phyloP scores from a whole-genome alignment of 2,329 filamentous ascomycete species.

The Didymella pomorum region DNA sequence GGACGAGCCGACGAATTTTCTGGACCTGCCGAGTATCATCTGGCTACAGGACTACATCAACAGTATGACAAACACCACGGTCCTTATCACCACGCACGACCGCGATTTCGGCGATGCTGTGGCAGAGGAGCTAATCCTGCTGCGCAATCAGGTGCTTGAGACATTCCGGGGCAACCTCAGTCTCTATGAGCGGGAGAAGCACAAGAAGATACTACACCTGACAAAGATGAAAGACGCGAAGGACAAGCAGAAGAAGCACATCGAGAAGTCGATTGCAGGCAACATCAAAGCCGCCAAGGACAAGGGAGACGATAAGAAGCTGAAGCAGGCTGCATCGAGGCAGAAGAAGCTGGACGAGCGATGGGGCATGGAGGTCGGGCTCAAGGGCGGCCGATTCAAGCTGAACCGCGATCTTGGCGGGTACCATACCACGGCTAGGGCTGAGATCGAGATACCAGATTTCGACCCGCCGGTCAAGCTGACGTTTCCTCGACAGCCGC shows the following conservation, averaged over 20 bases:
- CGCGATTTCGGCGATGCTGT: constrained; percentile 80
- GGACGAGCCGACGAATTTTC: constrained; percentile 87
- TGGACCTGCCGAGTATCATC: constrained; percentile 82
- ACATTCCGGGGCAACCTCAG: constrained; percentile 79
- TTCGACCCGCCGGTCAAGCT: constrained; percentile 66
- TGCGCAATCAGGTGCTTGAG: constrained; percentile 74
- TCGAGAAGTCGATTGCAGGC: constrained; percentile 77
- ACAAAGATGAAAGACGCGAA: constrained; percentile 81
- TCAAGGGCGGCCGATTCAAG: constrained; percentile 79
- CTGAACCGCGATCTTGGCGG: constrained; percentile 75
- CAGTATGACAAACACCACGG: constrained; percentile 65
- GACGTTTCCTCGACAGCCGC: constrained; percentile 66
- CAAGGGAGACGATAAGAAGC: constrained; percentile 82
- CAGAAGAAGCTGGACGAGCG: constrained; percentile 86
- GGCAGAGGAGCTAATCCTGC: constrained; percentile 76
- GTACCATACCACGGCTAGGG: constrained; percentile 59
- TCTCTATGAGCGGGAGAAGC: constrained; percentile 72
- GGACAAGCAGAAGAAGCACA: constrained; percentile 80
- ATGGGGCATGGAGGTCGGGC: constrained; percentile 77
- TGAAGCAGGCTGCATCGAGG: constrained; percentile 83
- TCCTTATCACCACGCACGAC: constrained; percentile 85
- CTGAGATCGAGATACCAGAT: constrained; percentile 74
- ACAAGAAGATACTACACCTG: constrained; percentile 73
- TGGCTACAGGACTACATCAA: constrained; percentile 81
- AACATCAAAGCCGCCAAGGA: constrained; percentile 79